Base-by-base conservation (phyloP, 78 protist species). In the Dictyostelium intermedium region DNA sequence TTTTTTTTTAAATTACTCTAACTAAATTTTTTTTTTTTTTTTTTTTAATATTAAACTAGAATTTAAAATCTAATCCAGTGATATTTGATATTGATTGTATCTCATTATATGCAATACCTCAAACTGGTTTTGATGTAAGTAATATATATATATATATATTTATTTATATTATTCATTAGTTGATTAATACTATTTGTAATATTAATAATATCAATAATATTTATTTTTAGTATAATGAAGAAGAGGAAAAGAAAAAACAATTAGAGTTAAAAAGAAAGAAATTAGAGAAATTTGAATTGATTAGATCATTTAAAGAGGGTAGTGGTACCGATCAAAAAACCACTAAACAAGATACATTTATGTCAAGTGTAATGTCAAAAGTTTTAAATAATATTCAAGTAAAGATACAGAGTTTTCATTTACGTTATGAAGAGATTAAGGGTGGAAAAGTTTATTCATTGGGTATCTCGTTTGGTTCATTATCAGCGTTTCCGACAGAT, bases 101-200 rank as follows among this genome's bases (percentile, higher is more conserved):
- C 35, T 89, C 86, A 45, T 80, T 89, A 50, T 89, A 80, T 45
- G 94, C 94, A n/a, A 80, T 89, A 23, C 94, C 94, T 14, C 94
- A 89, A 47, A 89, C 87, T 20, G 82, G 94, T 20, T 89, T 80
- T 66, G 79, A 89, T 60, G 84, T 80, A 80, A 50, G 70, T 80
- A 47, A 30, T n/a, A 20, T 5, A 47, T 39, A 53, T 47, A 47
- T n/a, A n/a, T n/a, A 61, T 25, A 25, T 18, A 50, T n/a, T n/a
- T n/a, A n/a, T n/a, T n/a, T n/a, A n/a, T n/a, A n/a, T n/a, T n/a
- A n/a, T n/a, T n/a, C n/a, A n/a, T n/a, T n/a, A n/a, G n/a, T n/a
- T n/a, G n/a, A n/a, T n/a, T n/a, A n/a, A n/a, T n/a, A n/a, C n/a
- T n/a, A n/a, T n/a, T n/a, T n/a, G n/a, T n/a, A n/a, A n/a, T n/a